A percentile compares a stretch with the other conserved stretches of the same genome.
Evolutionary conservation across 805 yeast genomes (phyloP).

Genomic region (Torulaspora delbrueckii): DNA sequence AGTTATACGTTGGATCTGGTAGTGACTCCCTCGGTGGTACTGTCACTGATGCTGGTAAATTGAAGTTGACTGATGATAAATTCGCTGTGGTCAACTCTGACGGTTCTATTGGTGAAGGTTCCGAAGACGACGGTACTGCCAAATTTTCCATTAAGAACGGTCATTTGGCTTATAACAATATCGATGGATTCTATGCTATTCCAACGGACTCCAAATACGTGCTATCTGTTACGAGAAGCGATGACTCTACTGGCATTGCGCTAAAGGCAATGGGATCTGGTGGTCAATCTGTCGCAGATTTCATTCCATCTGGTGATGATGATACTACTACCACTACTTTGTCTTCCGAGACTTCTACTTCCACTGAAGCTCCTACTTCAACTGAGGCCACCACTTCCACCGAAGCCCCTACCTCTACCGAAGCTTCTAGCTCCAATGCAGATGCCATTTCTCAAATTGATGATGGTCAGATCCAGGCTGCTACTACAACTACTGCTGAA

Average conservation of each 20-base stretch:
- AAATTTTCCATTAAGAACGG: conserved; percentile 41
- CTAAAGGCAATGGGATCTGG: conserved; percentile 14
- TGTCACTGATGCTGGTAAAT: conserved; percentile 35
- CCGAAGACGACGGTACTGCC: conserved; percentile 26
- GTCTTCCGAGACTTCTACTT: not conserved
- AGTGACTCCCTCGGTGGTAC: conserved; percentile 16
- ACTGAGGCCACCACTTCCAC: conserved; percentile 8
- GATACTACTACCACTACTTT: not conserved
- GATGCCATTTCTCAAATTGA: conserved; percentile 8
- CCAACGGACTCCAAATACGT: conserved; percentile 29
- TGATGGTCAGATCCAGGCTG: conserved; percentile 20
- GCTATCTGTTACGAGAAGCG: conserved; percentile 25
- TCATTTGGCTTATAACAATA: conserved; percentile 36
- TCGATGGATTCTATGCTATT: conserved; percentile 38
- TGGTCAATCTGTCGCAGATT: conserved; percentile 21
- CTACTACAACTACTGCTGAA: not conserved
- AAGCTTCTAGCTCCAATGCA: not conserved
- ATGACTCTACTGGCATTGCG: conserved; percentile 21
- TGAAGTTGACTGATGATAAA: conserved; percentile 30
- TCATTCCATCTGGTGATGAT: conserved; percentile 10
- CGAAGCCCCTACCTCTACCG: conserved; percentile 21
- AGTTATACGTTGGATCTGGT: conserved; percentile 17
- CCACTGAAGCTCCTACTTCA: not conserved
- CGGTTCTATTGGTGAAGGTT: conserved; percentile 23
- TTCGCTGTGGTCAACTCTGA: conserved; percentile 29